Evolutionary conservation across 2,329 filamentous ascomycete species (phyloP), one percentile per base, ranked within the genome.

Genomic region (Epichloe gansuensis): DNA sequence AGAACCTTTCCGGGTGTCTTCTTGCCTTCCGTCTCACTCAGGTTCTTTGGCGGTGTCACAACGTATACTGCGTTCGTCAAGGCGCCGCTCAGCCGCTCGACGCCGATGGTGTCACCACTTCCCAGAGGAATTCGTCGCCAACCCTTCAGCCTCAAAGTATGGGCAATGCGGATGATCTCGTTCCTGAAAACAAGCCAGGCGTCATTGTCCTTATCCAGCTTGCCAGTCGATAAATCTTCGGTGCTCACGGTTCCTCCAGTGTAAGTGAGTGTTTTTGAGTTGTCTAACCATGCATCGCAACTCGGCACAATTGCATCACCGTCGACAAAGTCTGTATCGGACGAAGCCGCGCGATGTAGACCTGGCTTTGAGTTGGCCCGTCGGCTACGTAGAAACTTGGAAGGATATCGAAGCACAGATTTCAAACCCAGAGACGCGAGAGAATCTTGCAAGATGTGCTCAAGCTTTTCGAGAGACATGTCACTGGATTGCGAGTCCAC

Each of bases 61-160:
- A 95, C 89, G 64, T 97, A 98, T 38, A 98, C 90, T 11, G 91
- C 89, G 64, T 98, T 98, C 21, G 93, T 98, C 58, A 98, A 71
- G 8, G 93, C 93, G 55, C 93, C 93, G 65, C 91, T 96, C 31
- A 94, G 73, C 48, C 87, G 78, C 66, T 87, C 78, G 5, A 93
- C 84, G 2, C 76, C 76, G 56, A 93, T 82, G 39, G 73, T 74
- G 49, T 81, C 78, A 57, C 85, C 86, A 56, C 74, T 73, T 11
- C 87, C 85, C 49, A 91, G 70, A 0, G 88, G 79, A 0, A 98
- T 81, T 54, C 82, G 82, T 50, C 90, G 81, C 93, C 93, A 98
- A 9, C 91, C 89, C 65, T 95, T 95, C 35, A 97, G 76, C 50
- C 82, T 82, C 50, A 98, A 73, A 0, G 93, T 98, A 66, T 97